Evolutionary conservation across 345 rosid genomes (phyloP).

Genomic region (Hypericum androsaemum): DNA sequence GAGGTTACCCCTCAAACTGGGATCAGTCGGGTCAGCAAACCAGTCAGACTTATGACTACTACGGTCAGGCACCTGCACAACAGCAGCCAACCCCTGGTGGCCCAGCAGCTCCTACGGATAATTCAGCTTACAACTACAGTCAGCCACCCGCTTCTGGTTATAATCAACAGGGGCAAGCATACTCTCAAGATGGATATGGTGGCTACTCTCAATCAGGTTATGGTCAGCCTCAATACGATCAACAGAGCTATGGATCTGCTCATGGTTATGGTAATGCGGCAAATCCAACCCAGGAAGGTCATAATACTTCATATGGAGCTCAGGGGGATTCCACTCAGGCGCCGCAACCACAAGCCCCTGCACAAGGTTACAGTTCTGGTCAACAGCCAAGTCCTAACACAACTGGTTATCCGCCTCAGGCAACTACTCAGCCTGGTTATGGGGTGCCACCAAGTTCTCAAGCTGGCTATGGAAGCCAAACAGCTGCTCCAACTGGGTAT

Average conservation of each 20-base stretch:
- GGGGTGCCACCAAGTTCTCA: constrained; percentile 69
- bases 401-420: constrained; percentile 50
- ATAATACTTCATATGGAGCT: constrained; percentile 39
- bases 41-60: constrained; percentile 87
- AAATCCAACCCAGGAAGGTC: constrained; percentile 64
- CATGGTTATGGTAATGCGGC: constrained; percentile 40
- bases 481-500: constrained; percentile 53
- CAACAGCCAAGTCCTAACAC: constrained; percentile 48
- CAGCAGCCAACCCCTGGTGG: constrained; percentile 55
- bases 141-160: constrained; percentile 66
- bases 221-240: constrained; percentile 69
- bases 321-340: constrained; percentile 66
- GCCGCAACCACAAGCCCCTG: constrained; percentile 44
- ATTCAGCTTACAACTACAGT: constrained; percentile 52
- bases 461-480: constrained; percentile 59
- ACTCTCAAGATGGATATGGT: constrained; percentile 72
- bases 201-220: constrained; percentile 76
- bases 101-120: constrained; percentile 53
- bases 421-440: constrained; percentile 48
- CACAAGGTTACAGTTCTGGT: constrained; percentile 42
- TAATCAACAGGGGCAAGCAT: constrained; percentile 70
- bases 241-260: constrained; percentile 50
- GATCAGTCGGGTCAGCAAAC: constrained; percentile 66
- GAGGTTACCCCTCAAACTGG: constrained; percentile 70
- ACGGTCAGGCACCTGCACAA: constrained; percentile 59